Base-by-base conservation (phyloP, 192 early-diverging fungal species). In the Gryganskiella cystojenkinii region DNA sequence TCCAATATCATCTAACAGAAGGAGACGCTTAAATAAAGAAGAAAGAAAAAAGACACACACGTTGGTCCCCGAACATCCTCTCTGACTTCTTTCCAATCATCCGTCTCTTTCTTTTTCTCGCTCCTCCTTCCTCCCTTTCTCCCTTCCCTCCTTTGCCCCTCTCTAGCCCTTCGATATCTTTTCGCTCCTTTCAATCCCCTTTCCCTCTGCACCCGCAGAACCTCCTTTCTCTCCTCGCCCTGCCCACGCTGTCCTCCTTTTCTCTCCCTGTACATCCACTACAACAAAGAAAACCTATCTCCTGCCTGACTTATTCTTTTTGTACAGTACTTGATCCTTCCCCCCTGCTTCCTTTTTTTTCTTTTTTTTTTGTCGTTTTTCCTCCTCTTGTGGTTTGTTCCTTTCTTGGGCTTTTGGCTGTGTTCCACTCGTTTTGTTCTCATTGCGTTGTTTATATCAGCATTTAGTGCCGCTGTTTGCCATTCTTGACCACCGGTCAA, bases 321-420 rank as follows among this genome's bases (percentile, higher is more conserved):
- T 66, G n/a, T n/a, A n/a, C n/a, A n/a, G n/a, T n/a, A n/a, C n/a
- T n/a, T n/a, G n/a, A n/a, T n/a, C 43, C 43, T 45, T 46, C 57
- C 65, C 55, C 46, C 31, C 50, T 46, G 34, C 56, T 60, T 54
- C 31, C 27, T 24, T 49, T 35, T 22, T 56, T 66, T 66, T 8
- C 33, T 45, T 10, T 40, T 27, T 54, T 24, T 35, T 27, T 62
- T 51, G 2, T 3, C 19, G 3, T 30, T 50, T 62, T 35, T 14
- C 13, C 15, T 17, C 34, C 14, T 62, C 14, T 15, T 8, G 15
- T 49, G 59, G 27, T n/a, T n/a, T n/a, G n/a, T n/a, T n/a, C n/a
- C n/a, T n/a, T n/a, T n/a, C n/a, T n/a, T n/a, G n/a, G n/a, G n/a
- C n/a, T n/a, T n/a, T n/a, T n/a, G n/a, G n/a, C n/a, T n/a, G n/a